Conservation (phyloP, 768 basidiomycete species). For the Pleurotus platypus region DNA sequence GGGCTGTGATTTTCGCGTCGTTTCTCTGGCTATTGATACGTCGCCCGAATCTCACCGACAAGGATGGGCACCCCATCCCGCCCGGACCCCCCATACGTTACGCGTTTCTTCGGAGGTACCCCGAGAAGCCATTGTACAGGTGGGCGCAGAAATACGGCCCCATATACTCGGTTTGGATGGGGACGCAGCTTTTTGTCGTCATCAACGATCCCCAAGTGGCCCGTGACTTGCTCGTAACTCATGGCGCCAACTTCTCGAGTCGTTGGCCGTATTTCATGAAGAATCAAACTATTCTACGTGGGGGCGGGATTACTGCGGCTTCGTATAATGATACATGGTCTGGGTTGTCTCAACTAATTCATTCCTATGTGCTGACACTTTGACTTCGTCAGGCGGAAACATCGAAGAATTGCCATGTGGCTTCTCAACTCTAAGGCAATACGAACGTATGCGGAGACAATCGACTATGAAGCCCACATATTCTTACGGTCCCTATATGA, state of each 20-base stretch:
- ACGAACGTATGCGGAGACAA: constrained; percentile 10
- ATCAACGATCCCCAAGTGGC: constrained; percentile 20
- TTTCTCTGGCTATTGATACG: neutral
- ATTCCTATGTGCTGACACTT: no score
- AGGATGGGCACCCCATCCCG: constrained; percentile 11
- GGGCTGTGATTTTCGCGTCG: neutral
- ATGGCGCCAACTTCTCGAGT: constrained; percentile 21
- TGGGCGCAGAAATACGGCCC: constrained; percentile 19
- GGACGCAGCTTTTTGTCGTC: constrained; percentile 22
- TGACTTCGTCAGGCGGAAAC: constrained; percentile 16
- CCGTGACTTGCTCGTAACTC: constrained; percentile 19
- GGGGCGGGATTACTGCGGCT: constrained; percentile 21
- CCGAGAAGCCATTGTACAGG: constrained; percentile 15
- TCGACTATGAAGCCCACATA: constrained; percentile 16
- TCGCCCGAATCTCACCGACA: neutral
- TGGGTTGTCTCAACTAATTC: neutral
- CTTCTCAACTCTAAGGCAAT: constrained; percentile 17
- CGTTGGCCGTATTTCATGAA: constrained; percentile 23
- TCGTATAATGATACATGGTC: constrained; percentile 22
- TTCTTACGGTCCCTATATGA: constrained; percentile 15
- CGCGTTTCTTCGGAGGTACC: constrained; percentile 17
- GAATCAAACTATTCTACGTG: constrained; percentile 20
- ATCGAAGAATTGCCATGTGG: constrained; percentile 19
- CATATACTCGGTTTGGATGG: constrained; percentile 22
- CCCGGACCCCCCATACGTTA: constrained; percentile 20